Base-by-base conservation (phyloP, 2,329 filamentous ascomycete species). In the Fusarium dlaminii region DNA sequence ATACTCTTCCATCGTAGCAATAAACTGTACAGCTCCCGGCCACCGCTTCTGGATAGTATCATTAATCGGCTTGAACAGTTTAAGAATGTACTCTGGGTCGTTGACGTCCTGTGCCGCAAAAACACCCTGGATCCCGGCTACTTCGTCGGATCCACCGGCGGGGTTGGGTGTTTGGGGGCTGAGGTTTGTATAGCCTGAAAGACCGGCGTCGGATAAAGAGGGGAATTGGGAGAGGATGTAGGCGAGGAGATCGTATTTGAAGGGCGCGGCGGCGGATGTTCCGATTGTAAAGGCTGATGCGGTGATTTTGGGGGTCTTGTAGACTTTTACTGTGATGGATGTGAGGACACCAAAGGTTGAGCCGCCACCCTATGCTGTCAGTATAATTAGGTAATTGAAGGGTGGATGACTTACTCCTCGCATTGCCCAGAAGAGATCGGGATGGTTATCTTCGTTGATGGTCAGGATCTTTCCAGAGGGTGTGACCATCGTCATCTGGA, bases 341-440 rank as follows among this genome's bases (percentile, higher is more conserved):
- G 86, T 86, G 29, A 92, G 84, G 5, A 92, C 84, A 0, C 88
- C 90, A 75, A 90, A 92, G 0, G 89, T 91, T 27, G 87, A 87
- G 5, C 88, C 89, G 7, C 89, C 89, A 11, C 89, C 89, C 86
- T 87, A 7, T 1, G 1, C 32, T 3, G 3, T 75, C 6, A 73
- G 43, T 2, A n/a, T 29, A 18, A 66, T 20, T 14, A 0, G 15
- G 14, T 49, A 0, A n/a, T 13, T 10, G 22, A 8, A 20, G 30
- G n/a, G 2, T 4, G 2, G 3, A 1, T 8, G 0, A 82, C 85
- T 80, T 80, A 89, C 86, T 14, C 90, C 90, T 66, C 87, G 82
- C 70, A 91, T 83, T 1, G 90, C 90, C 90, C 90, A 93, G 78
- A 91, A 92, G 2, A 93, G 80, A 61, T 92, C 90, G 0, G 81